Evolutionary conservation across 2,329 filamentous ascomycete genomes (phyloP), one percentile per base, ranked within the genome.

Genomic region (Xylariales sp.): DNA sequence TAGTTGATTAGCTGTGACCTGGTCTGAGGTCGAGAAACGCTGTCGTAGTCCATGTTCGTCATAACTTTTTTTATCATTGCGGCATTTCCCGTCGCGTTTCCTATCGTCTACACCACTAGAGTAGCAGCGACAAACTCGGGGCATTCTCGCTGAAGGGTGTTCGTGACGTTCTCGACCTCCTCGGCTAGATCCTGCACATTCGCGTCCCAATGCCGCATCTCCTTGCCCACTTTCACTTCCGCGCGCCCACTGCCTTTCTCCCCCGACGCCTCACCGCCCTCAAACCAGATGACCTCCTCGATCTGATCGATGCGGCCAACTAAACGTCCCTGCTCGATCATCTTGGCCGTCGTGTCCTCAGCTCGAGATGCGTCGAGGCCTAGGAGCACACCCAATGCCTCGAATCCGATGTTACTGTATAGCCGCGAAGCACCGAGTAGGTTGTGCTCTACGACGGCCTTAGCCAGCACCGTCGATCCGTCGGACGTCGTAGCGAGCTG

Each of bases 381-480:
- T 14, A 99, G 83, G 45, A 97, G 85, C 46, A 85, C 82, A 0
- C 91, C 96, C 0, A 99, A 85, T 32, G 90, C 90, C 65, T 92
- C 90, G 72, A 93, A 90, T 3, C 85, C 85, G 69, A 95, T 94
- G 77, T 95, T 95, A 74, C 84, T 88, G 79, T 94, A 96, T 16
- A 96, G 82, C 55, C 89, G 87, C 53, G 93, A 97, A 1, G 91
- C 93, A 23, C 91, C 94, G 28, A 97, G 89, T 16, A 99, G 85
- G 78, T 99, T 99, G 82, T 99, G 96, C 82, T 99, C 96, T 18
- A 97, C 90, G 9, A 99, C 93, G 6, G 96, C 96, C 79, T 93
- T 95, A 75, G 93, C 93, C 43, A 99, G 87, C 4, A 98, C 96
- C 0, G 96, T 99, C 18, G 91, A 93, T 1, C 96, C 96, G 79